Evolutionary conservation across 2,329 filamentous ascomycete species (phyloP).

Genomic region (Graphilbum sp.): DNA sequence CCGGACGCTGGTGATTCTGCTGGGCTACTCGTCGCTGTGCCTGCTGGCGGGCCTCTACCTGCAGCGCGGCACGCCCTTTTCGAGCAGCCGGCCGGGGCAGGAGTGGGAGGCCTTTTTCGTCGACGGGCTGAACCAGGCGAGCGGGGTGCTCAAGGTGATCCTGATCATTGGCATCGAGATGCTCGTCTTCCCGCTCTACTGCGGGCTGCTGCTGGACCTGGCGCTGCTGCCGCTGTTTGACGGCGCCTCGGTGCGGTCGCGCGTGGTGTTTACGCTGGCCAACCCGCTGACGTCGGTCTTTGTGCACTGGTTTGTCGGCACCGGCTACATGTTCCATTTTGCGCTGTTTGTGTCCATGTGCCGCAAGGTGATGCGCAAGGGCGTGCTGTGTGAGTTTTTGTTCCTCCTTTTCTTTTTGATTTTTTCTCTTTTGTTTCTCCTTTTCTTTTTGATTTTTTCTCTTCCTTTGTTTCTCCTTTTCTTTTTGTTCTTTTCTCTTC

Average conservation of each 20-base stretch:
- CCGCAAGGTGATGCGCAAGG: conserved; percentile 88
- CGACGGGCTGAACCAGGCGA: conserved; percentile 78
- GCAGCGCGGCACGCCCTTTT: conserved; percentile 53
- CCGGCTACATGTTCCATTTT: conserved; percentile 99
- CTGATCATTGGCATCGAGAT: conserved; percentile 98
- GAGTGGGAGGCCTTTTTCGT: conserved; percentile 63
- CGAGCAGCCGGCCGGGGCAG: conserved; percentile 35
- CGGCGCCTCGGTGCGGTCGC: conserved; percentile 57
- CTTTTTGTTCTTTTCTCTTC: conserved; percentile 12
- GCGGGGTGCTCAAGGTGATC: conserved; percentile 94
- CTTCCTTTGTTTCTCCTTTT: conserved; percentile 8
- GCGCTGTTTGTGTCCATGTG: conserved; percentile 98
- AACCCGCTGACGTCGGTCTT: conserved; percentile 85
- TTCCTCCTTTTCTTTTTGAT: not conserved
- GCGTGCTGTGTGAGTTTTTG: conserved; percentile 75
- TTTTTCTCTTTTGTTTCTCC: conserved; percentile 13
- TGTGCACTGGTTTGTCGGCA: conserved; percentile 97
- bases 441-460: conserved; percentile 9
- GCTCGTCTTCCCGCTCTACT: conserved; percentile 93
- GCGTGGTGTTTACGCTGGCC: conserved; percentile 59
- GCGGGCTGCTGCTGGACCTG: conserved; percentile 74
- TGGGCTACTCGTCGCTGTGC: conserved; percentile 68
- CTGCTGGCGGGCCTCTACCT: conserved; percentile 65
- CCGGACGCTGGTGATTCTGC: conserved; percentile 53
- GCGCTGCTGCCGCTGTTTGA: conserved; percentile 84